Evolutionary conservation across 768 basidiomycete genomes (phyloP).

Genomic region (Russula foetens): DNA sequence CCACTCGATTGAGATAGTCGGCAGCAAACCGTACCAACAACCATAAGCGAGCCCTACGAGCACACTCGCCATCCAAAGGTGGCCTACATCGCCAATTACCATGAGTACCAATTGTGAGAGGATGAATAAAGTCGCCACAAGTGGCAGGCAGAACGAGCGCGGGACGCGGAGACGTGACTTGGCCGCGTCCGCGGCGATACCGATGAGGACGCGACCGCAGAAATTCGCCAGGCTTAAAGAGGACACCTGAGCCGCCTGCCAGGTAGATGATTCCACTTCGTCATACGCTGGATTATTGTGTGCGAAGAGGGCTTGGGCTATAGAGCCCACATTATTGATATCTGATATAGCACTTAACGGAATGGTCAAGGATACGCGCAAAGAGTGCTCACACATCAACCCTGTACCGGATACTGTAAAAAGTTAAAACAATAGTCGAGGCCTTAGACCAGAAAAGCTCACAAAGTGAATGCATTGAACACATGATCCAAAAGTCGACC

Average conservation of each 20-base stretch:
- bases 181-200: slow-evolving; percentile 58
- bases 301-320: slow-evolving; percentile 60
- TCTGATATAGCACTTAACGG: slow-evolving; percentile 31
- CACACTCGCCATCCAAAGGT: slow-evolving; percentile 57
- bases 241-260: slow-evolving; percentile 84
- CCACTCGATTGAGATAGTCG: slow-evolving; percentile 80
- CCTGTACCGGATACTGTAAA: slow-evolving; percentile 61
- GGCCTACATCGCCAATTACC: slow-evolving; percentile 43
- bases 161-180: slow-evolving; percentile 51
- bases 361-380: background rate
- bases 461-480: slow-evolving; percentile 48
- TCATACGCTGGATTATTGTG: slow-evolving; percentile 56
- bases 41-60: slow-evolving; percentile 66
- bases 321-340: slow-evolving; percentile 83
- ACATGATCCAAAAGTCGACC: slow-evolving; percentile 59
- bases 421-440: background rate
- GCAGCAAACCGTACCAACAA: slow-evolving; percentile 60
- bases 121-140: slow-evolving; percentile 62
- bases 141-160: slow-evolving; percentile 58
- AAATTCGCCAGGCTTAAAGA: slow-evolving; percentile 78
- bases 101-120: slow-evolving; percentile 60
- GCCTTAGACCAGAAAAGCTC: slow-evolving; percentile 23
- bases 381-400: slow-evolving; percentile 52
- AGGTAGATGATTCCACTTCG: slow-evolving; percentile 54
- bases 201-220: slow-evolving; percentile 65